Conservation (phyloP, 345 rosid species). For the Carallia brachiata region DNA sequence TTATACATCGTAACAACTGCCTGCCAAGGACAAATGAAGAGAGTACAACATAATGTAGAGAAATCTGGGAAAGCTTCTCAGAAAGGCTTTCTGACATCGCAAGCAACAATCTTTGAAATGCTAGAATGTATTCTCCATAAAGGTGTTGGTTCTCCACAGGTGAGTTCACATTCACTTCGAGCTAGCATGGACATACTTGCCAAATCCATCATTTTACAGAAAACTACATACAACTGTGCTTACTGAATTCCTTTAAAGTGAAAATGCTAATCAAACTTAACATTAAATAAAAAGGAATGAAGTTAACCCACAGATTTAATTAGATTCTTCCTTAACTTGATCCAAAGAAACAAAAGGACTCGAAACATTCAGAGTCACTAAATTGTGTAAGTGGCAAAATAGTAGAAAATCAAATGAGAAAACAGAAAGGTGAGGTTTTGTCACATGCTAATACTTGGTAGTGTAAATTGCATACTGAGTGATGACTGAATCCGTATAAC, state of each 20-base stretch:
- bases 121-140: neutral
- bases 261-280: neutral
- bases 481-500: no score
- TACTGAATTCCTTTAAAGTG: neutral
- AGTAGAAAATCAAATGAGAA: neutral
- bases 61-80: neutral
- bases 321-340: neutral
- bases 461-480: no score
- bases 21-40: neutral
- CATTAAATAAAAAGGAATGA: neutral
- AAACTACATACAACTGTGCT: no score
- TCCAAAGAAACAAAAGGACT: neutral
- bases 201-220: no score
- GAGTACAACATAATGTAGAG: neutral
- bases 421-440: neutral
- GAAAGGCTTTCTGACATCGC: neutral
- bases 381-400: no score
- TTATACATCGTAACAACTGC: conserved; percentile 8
- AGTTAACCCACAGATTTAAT: neutral
- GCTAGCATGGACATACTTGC: no score
- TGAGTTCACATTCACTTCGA: neutral
- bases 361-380: no score
- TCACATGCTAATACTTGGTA: neutral
- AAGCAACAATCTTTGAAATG: neutral
- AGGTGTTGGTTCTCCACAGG: neutral